Conservation (phyloP, 371 early-diverging fungal genomes). For the Phascolomyces articulosus region DNA sequence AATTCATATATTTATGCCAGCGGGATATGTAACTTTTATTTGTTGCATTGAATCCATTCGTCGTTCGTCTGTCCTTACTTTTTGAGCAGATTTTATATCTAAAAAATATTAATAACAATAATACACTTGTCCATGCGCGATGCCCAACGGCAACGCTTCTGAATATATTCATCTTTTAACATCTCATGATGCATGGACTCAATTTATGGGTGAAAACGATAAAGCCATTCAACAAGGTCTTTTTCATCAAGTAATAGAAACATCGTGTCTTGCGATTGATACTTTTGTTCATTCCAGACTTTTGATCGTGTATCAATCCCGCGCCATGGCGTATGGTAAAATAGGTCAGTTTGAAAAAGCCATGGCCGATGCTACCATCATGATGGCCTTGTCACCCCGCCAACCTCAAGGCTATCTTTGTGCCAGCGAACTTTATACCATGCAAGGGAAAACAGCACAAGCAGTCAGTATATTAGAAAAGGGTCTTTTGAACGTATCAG, state of each 20-base stretch:
- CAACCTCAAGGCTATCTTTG: neutral
- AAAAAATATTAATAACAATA: no score
- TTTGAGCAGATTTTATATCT: no score
- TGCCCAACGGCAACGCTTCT: neutral
- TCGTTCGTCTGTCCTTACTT: no score
- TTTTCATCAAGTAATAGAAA: neutral
- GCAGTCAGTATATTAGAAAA: neutral
- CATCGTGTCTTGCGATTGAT: neutral
- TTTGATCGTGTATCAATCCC: neutral
- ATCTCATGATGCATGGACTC: neutral
- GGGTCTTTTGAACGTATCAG: neutral
- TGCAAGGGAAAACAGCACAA: neutral
- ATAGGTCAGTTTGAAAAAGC: neutral
- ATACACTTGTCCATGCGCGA: no score
- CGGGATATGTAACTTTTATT: no score
- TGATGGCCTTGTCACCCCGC: neutral
- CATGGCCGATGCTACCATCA: neutral
- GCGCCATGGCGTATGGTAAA: neutral
- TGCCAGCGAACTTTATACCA: neutral
- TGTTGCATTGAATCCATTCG: no score
- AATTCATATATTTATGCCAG: no score
- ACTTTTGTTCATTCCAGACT: neutral
- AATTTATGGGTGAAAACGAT: neutral
- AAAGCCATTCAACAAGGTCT: neutral
- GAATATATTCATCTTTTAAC: neutral